Evolutionary conservation across 164 flowering plant species (phyloP).

Genomic region (Annona squamosa): DNA sequence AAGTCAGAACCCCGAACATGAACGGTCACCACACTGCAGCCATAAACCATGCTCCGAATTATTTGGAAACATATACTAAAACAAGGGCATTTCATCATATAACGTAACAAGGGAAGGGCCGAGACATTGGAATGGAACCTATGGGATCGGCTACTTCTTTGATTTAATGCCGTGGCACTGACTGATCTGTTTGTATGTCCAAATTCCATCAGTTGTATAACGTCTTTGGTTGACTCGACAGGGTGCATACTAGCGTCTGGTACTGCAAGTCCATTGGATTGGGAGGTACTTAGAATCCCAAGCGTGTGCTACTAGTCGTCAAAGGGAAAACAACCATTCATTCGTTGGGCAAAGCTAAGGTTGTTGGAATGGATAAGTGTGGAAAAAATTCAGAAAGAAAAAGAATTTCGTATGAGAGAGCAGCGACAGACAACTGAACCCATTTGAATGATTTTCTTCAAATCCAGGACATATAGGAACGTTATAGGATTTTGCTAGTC

Average conservation of each 20-base stretch:
- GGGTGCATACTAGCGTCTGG: constrained; percentile 94
- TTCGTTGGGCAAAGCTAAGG: background rate
- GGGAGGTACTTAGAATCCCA: constrained; percentile 60
- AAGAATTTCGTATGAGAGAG: too few species aligned
- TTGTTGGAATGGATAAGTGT: background rate
- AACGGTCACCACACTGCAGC: constrained; percentile 77
- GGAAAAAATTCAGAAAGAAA: background rate
- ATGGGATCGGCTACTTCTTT: constrained; percentile 96
- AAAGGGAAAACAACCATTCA: constrained; percentile 29
- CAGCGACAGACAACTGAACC: too few species aligned
- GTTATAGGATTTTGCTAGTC: too few species aligned
- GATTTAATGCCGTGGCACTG: constrained; percentile 91
- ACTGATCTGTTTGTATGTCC: constrained; percentile 81
- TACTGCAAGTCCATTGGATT: constrained; percentile 79
- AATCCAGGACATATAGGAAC: too few species aligned
- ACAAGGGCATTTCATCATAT: background rate
- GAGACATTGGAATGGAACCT: constrained; percentile 36
- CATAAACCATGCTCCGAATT: constrained; percentile 5
- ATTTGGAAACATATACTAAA: background rate
- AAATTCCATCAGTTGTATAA: constrained; percentile 61
- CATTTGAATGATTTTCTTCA: too few species aligned
- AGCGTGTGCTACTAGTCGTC: constrained; percentile 59
- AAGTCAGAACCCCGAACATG: constrained; percentile 78
- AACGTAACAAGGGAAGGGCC: background rate
- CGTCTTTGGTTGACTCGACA: constrained; percentile 65